These are phyloP conservation scores for Teratosphaeria nubilosa DNA, from an alignment of 2,329 filamentous ascomycete genomes.

Conservation along the genomic window DNA sequence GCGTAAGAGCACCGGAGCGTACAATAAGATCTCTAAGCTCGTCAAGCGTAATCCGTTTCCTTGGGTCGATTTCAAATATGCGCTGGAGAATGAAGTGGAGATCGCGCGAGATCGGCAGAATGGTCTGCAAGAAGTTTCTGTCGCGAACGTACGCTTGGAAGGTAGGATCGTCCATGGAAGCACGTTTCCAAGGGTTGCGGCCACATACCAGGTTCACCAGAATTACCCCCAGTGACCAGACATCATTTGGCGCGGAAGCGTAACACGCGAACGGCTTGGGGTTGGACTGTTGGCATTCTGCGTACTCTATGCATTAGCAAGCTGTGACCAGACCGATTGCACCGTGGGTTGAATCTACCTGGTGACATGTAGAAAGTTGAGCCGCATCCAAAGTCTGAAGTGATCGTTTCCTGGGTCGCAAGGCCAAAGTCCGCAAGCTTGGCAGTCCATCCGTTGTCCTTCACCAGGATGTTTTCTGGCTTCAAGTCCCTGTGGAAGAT, in stretches of 20 bases:
- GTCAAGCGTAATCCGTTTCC: conserved; percentile 67
- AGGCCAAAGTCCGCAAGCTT: conserved; percentile 97
- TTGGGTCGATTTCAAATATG: conserved; percentile 80
- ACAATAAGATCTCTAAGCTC: conserved; percentile 71
- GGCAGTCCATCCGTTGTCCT: conserved; percentile 76
- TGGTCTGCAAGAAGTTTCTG: conserved; percentile 79
- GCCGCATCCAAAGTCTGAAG: conserved; percentile 92
- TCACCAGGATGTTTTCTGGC: conserved; percentile 94
- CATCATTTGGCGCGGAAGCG: conserved; percentile 85
- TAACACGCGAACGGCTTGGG: conserved; percentile 66
- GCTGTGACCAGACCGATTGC: neutral
- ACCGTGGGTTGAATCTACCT: conserved; percentile 48
- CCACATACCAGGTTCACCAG: conserved; percentile 95
- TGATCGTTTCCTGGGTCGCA: conserved; percentile 71
- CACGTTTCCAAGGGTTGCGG: conserved; percentile 97
- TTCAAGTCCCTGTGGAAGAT: conserved; percentile 98
- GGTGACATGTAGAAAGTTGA: conserved; percentile 99
- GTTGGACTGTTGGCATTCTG: conserved; percentile 81
- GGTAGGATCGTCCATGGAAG: conserved; percentile 84
- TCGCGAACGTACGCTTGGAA: conserved; percentile 85
- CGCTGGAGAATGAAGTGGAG: conserved; percentile 77
- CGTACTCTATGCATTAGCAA: conserved; percentile 5
- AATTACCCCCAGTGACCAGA: conserved; percentile 97
- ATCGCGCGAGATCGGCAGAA: conserved; percentile 81
- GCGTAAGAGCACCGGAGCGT: conserved; percentile 65